Conservation (phyloP, 2,329 filamentous ascomycete genomes). For the Penicillium hesseltinei region DNA sequence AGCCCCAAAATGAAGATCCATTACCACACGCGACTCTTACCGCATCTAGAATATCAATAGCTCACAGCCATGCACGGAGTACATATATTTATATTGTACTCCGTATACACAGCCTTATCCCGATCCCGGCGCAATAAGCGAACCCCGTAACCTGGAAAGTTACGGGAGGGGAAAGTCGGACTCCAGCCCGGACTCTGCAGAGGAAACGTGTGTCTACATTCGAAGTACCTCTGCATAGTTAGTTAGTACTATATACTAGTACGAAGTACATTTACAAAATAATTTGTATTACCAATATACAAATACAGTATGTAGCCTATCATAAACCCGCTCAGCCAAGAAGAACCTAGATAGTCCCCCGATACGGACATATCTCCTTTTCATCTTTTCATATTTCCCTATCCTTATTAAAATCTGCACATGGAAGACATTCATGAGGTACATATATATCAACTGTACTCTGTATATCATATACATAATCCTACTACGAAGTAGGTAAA, state of each 20-base stretch:
- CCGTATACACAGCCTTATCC: neutral
- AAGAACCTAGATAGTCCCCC: neutral
- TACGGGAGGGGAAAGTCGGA: slow-evolving; percentile 20
- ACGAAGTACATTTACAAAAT: neutral
- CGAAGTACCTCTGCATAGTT: neutral
- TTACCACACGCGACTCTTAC: neutral
- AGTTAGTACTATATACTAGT: neutral
- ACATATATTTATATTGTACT: neutral
- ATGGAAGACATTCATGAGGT: neutral
- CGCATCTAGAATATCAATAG: neutral
- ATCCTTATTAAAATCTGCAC: neutral
- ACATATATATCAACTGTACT: too few species aligned
- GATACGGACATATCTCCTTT: neutral
- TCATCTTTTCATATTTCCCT: neutral
- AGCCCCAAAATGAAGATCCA: neutral
- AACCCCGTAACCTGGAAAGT: slow-evolving; percentile 24
- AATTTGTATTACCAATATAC: neutral
- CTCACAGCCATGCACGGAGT: neutral
- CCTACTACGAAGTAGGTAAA: neutral
- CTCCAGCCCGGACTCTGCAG: slow-evolving; percentile 1
- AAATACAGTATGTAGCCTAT: neutral
- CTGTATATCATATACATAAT: neutral
- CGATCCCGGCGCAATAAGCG: slow-evolving; percentile 5
- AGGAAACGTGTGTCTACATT: neutral
- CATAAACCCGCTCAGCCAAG: neutral